Percentiles rank a stretch among this genome's conserved stretches.
Evolutionary conservation across 73 alveolate genomes (phyloP).

Genomic region (Tetrahymena borealis): DNA sequence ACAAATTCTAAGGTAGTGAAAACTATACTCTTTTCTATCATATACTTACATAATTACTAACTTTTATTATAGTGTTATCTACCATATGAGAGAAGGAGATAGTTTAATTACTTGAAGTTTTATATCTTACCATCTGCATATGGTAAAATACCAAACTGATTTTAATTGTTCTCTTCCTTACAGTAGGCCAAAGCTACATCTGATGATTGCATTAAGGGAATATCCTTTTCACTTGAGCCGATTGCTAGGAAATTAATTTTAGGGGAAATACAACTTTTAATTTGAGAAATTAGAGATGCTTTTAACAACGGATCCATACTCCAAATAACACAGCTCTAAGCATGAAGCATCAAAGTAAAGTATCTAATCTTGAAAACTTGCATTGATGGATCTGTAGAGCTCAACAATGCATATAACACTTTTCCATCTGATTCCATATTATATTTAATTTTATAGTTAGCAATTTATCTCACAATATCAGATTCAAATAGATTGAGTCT

Average conservation of each 20-base stretch:
- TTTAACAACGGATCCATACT: neutral
- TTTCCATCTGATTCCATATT: neutral
- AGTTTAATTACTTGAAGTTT: neutral
- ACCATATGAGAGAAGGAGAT: neutral
- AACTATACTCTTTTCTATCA: neutral
- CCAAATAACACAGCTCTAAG: neutral
- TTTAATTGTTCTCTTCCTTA: neutral
- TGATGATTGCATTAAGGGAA: neutral
- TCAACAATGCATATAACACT: neutral
- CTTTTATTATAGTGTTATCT: neutral
- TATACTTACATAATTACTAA: neutral
- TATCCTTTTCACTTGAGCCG: neutral
- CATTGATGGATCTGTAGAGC: neutral
- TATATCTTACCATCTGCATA: neutral
- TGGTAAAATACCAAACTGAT: neutral
- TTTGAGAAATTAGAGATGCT: neutral
- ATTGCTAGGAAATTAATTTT: neutral
- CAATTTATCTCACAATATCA: neutral
- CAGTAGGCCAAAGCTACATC: neutral
- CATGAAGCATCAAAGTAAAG: neutral
- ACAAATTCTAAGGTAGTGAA: neutral
- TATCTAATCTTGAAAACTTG: neutral
- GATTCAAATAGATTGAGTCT: neutral
- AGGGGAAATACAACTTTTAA: neutral
- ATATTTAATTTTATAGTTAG: neutral